Base-by-base conservation (phyloP, 768 basidiomycete genomes). In the Lentinula boryana region DNA sequence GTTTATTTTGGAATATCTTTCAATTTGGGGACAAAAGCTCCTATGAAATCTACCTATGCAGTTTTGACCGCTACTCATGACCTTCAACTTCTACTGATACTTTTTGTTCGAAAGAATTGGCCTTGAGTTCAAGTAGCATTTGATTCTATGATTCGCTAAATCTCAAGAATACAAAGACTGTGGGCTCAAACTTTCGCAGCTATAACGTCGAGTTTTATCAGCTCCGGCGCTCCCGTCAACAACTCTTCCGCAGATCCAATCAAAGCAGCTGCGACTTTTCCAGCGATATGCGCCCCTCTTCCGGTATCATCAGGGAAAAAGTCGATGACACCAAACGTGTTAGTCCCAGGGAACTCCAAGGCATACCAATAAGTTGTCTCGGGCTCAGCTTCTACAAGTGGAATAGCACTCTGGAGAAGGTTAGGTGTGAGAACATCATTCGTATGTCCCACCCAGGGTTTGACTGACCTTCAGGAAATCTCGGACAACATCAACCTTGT, bases 281-380 rank as follows among this genome's bases (percentile, higher is more conserved):
- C 76, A 6, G 61, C 60, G 15, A 77, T 62, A 62, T 78, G 76
- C 16, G 70, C 68, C 15, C 70, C 62, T 35, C 72, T 62, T 3
- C 70, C 75, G n/a, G 63, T 66, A 46, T 76, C 74, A 35, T 54
- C 62, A 16, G 70, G 63, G 64, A 76, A 76, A 62, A 76, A 74
- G 62, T 74, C 76, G 62, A 78, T 58, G 46, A 76, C 74, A 3
- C 67, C 75, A 62, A 79, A 78, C 13, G 67, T 66, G 60, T 69
- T 66, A 4, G 72, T 74, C 1, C 72, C 76, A 5, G 73, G 66
- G 60, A 72, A 74, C 62, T 75, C 70, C 44, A 77, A 62, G 2
- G 75, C 75, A 58, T 74, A 79, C 75, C 76, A 78, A 40, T 70
- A 64, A 13, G 69, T 67, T 12, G 76, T 76, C 46, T 64, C 63